Percentiles rank a stretch among this genome's conserved stretches.
Conservation (phyloP, 345 rosid species). For the Viola odorata region DNA sequence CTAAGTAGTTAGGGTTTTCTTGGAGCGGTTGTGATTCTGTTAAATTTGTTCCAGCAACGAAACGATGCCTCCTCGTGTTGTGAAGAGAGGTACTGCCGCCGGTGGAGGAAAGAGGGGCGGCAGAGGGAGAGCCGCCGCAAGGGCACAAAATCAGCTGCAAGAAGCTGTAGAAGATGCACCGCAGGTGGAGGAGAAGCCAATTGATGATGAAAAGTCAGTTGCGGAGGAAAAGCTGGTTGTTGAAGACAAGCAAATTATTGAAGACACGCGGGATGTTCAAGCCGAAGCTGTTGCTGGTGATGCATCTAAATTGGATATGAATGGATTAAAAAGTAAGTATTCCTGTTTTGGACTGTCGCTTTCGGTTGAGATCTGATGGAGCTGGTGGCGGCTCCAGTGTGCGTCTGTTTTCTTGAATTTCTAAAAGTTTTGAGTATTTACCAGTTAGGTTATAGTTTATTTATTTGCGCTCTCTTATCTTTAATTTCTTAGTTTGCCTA, state of each 20-base stretch:
- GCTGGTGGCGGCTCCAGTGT: neutral
- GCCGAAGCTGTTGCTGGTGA: conserved; percentile 15
- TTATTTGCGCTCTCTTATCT: no score
- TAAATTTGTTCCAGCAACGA: neutral
- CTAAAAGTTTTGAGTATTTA: neutral
- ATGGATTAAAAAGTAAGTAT: conserved; percentile 40
- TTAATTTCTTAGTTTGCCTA: no score
- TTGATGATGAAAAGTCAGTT: conserved; percentile 22
- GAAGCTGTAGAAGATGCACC: conserved; percentile 13
- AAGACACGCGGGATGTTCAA: conserved; percentile 11
- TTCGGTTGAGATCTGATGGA: neutral
- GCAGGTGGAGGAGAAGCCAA: conserved; percentile 4
- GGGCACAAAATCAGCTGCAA: conserved; percentile 35
- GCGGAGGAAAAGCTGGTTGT: neutral
- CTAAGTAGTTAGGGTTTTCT: neutral
- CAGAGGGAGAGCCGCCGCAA: conserved; percentile 36
- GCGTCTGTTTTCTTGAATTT: neutral
- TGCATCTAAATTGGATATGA: conserved; percentile 24
- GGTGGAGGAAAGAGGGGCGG: conserved; percentile 42
- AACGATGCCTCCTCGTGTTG: conserved; percentile 67
- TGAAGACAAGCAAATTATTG: conserved; percentile 12
- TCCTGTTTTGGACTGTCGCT: neutral
- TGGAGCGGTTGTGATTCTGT: neutral
- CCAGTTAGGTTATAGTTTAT: no score
- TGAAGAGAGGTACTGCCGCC: conserved; percentile 65